phyloP scores from a whole-genome alignment of 1,139 yeast species.

The Tardiomyces digboiensis region DNA sequence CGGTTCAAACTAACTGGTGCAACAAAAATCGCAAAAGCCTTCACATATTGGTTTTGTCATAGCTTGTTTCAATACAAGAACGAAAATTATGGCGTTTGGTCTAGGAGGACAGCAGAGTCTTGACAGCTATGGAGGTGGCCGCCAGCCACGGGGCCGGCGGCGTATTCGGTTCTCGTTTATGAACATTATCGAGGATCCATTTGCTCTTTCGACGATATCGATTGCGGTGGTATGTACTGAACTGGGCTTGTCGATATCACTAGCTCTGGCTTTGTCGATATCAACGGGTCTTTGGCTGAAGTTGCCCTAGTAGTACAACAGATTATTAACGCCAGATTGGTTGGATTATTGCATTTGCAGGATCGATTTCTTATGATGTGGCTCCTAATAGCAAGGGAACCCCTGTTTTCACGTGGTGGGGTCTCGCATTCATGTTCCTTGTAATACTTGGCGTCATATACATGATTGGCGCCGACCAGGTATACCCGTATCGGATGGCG shows the following conservation, averaged over 20 bases:
- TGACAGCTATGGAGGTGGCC: not conserved
- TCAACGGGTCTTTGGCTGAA: constrained; percentile 41
- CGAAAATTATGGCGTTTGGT: not conserved
- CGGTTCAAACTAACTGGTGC: too few relatives aligned
- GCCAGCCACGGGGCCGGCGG: constrained; percentile 3
- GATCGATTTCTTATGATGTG: constrained; percentile 55
- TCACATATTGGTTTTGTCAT: too few relatives aligned
- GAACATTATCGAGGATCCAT: constrained; percentile 8
- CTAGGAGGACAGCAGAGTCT: not conserved
- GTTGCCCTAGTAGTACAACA: too few relatives aligned
- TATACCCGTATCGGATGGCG: constrained; percentile 64
- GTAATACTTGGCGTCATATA: constrained; percentile 46
- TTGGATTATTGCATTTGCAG: constrained; percentile 84
- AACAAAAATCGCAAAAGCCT: too few relatives aligned
- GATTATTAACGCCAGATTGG: constrained; percentile 18
- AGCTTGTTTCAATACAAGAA: too few relatives aligned
- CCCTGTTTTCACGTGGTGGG: constrained; percentile 97
- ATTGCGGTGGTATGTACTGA: constrained; percentile 4
- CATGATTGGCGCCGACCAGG: constrained; percentile 55
- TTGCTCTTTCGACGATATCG: constrained; percentile 7
- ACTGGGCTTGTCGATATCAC: not conserved
- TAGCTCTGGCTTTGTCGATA: not conserved
- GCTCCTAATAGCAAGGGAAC: constrained; percentile 28
- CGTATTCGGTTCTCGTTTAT: constrained; percentile 5
- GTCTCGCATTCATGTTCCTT: constrained; percentile 70